Evolutionary conservation across 768 basidiomycete species (phyloP).

Genomic region (Calocera viscosa): DNA sequence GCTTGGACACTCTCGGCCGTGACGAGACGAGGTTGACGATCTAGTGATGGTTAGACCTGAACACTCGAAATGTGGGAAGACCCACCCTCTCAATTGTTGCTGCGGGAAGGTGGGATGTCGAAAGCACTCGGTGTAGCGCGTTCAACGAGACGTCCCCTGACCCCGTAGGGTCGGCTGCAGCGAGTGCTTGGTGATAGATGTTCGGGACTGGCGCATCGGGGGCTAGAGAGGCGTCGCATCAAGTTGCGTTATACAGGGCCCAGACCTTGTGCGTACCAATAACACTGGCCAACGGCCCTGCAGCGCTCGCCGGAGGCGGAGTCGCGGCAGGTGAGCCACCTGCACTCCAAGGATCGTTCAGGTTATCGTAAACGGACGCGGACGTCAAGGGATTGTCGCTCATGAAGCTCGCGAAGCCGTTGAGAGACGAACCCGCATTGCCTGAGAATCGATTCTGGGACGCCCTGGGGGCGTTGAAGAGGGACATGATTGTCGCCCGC

Average conservation of each 20-base stretch:
- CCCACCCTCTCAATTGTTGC: conserved; percentile 68
- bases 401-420: conserved; percentile 11
- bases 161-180: conserved; percentile 54
- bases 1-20: conserved; percentile 63
- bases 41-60: conserved; percentile 29
- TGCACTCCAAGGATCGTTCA: conserved; percentile 12
- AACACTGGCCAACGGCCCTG: conserved; percentile 14
- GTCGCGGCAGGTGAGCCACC: conserved; percentile 8
- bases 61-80: conserved; percentile 10
- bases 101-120: conserved; percentile 67
- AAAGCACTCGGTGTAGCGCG: conserved; percentile 64
- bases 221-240: conserved; percentile 24
- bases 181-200: conserved; percentile 62
- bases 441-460: not conserved
- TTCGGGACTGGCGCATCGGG: conserved; percentile 71
- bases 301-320: conserved; percentile 16
- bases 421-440: not conserved
- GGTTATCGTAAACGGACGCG: conserved; percentile 15
- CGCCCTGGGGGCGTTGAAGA: not conserved
- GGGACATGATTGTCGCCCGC: not conserved
- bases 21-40: conserved; percentile 85
- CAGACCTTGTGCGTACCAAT: conserved; percentile 12
- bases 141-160: conserved; percentile 73
- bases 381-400: conserved; percentile 16
- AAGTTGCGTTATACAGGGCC: not conserved